Evolutionary conservation across 2,329 filamentous ascomycete species (phyloP).

Genomic region (Tolypocladium ophioglossoides): DNA sequence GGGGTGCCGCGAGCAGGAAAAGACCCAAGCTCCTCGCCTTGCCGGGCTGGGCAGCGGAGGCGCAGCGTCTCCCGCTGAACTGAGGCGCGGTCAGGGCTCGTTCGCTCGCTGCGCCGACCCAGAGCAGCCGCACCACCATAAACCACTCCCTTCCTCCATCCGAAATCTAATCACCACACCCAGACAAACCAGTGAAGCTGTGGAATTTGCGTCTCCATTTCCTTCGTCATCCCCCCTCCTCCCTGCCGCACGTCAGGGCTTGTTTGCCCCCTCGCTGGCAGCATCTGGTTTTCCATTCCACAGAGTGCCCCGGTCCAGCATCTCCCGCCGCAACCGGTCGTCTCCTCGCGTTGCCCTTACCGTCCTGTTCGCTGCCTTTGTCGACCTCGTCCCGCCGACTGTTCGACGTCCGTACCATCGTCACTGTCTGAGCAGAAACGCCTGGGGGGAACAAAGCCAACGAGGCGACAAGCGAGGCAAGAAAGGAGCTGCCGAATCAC

Average conservation of each 20-base stretch:
- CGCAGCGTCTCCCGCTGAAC: neutral
- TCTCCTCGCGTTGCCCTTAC: slow-evolving; percentile 2
- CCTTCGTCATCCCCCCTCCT: slow-evolving; percentile 2
- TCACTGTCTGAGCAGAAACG: neutral
- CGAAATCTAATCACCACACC: neutral
- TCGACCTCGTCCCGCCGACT: neutral
- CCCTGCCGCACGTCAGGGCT: neutral
- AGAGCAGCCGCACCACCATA: neutral
- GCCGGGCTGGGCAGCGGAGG: neutral
- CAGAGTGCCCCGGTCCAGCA: neutral
- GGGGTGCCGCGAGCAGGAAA: neutral
- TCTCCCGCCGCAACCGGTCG: slow-evolving; percentile 2
- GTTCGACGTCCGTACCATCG: neutral
- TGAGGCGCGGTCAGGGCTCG: neutral
- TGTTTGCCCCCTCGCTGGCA: neutral
- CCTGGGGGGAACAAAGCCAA: neutral
- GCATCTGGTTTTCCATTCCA: slow-evolving; percentile 2
- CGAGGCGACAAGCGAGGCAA: neutral
- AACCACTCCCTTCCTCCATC: neutral
- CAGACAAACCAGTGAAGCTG: neutral
- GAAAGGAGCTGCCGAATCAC: neutral
- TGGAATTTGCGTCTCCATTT: slow-evolving; percentile 3
- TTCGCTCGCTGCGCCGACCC: neutral
- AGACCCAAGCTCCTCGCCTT: neutral
- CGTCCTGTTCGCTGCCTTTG: neutral